Evolutionary conservation across 805 yeast species (phyloP), one percentile per base, ranked within the genome.

Genomic region (Yarrowia osloensis): DNA sequence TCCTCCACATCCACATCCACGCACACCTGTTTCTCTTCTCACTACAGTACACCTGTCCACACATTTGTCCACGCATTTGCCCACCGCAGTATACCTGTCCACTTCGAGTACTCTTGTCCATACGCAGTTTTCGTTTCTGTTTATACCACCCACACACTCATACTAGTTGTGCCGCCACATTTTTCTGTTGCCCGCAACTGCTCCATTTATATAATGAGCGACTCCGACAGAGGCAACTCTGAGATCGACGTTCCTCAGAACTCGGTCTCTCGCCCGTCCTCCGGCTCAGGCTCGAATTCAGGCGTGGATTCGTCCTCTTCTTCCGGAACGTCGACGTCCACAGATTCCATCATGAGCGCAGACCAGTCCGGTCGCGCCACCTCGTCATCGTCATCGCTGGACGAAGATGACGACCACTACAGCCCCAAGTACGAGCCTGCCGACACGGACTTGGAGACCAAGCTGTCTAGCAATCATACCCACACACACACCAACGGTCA

Each of bases 321-420:
- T 7, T 57, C 63, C 3, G 49, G 49, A n/a, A 57, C 49, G 12
- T 54, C 62, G 11, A 61, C 68, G 12, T 57, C 63, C 37, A 40
- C 63, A 7, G 63, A 57, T 3, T 57, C 63, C 26, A 24, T 57
- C 24, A 57, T 57, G 63, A 57, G 63, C 24, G 37, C 40, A 6
- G 57, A 50, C 57, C 39, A 50, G 28, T 31, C 57, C 28, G 57
- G 21, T 42, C 57, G 39, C 17, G 29, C 21, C 7, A 37, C 65
- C 42, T 50, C 57, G 21, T 33, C 31, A 4, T 49, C 57, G 62
- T 68, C 29, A 21, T 39, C 67, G 19, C 21, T 50, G 28, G 66
- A 68, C 35, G 66, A 67, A 44, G 68, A 57, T 9, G 63, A 57
- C 28, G 63, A 57, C 63, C 63, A 57, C 63, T 57, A 57, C 63